Percentiles rank a stretch among this genome's conserved stretches.
These are phyloP conservation scores for Hirsutella minnesotensis DNA, from an alignment of 2,329 filamentous ascomycete genomes.

Conservation along the genomic window DNA sequence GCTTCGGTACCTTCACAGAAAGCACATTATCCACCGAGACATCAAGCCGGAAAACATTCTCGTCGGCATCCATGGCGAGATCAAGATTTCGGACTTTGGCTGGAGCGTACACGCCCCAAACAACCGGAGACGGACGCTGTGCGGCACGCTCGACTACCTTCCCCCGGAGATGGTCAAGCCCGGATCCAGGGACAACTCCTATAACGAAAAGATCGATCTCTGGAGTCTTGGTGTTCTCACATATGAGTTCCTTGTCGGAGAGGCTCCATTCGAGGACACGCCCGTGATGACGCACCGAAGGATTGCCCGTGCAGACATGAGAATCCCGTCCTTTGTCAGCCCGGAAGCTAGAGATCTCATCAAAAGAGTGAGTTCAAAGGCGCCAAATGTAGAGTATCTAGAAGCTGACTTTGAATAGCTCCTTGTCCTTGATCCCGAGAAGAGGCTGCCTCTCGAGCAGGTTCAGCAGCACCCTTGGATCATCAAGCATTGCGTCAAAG, in stretches of 20 bases:
- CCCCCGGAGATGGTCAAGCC: constrained; percentile 95
- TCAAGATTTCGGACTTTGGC: constrained; percentile 97
- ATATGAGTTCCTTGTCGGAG: constrained; percentile 92
- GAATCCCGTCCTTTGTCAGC: constrained; percentile 80
- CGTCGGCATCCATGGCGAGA: constrained; percentile 81
- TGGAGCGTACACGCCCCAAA: constrained; percentile 98
- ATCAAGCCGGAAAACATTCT: constrained; percentile 24
- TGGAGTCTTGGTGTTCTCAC: constrained; percentile 93
- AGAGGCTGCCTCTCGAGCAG: constrained; percentile 80
- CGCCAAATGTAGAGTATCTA: background rate
- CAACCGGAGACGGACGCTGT: constrained; percentile 87
- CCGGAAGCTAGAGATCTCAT: constrained; percentile 86
- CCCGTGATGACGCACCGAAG: constrained; percentile 87
- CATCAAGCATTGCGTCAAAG: constrained; percentile 76
- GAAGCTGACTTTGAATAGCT: constrained; percentile 39
- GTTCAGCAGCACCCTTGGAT: constrained; percentile 93
- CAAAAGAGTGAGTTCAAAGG: constrained; percentile 58
- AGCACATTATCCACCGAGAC: constrained; percentile 20
- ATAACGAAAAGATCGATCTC: constrained; percentile 89
- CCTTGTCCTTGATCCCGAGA: constrained; percentile 85
- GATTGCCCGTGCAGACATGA: constrained; percentile 85
- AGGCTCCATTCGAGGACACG: constrained; percentile 94
- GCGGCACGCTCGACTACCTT: constrained; percentile 92
- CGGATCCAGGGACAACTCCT: constrained; percentile 72
- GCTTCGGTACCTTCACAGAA: constrained; percentile 17